Evolutionary conservation across 257 asterid species (phyloP).

Genomic region (Solanum peruvianum): DNA sequence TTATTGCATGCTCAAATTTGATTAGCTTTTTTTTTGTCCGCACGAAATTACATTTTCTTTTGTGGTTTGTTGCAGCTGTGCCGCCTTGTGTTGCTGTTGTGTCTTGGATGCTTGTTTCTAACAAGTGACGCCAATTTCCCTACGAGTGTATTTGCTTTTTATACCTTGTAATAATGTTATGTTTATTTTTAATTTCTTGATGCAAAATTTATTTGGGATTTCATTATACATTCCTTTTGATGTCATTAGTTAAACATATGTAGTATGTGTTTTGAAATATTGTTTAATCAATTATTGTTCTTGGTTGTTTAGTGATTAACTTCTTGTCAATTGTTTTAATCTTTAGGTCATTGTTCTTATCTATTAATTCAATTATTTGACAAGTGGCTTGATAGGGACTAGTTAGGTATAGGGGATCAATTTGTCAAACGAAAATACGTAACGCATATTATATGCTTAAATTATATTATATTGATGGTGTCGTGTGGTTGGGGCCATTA

Average conservation of each 20-base stretch:
- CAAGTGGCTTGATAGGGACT: not conserved
- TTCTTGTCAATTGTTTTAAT: not conserved
- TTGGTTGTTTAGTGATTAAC: not conserved
- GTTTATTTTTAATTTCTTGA: not conserved
- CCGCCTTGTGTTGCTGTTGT: conserved; percentile 78
- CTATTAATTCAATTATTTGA: not conserved
- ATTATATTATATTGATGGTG: not conserved
- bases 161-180: not conserved
- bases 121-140: not conserved
- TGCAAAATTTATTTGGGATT: not conserved
- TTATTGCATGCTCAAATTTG: not conserved
- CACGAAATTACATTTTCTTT: not conserved
- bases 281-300: not conserved
- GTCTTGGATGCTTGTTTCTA: conserved; percentile 59
- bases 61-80: conserved; percentile 48
- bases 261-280: not conserved
- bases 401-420: not conserved
- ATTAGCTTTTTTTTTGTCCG: not conserved
- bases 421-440: not conserved
- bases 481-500: not conserved
- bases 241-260: not conserved
- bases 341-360: not conserved
- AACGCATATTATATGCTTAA: not conserved
- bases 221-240: not conserved
- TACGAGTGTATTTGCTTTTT: not conserved